A percentile compares a stretch with the other conserved stretches of the same genome.
Evolutionary conservation across 2,329 filamentous ascomycete species (phyloP).

Genomic region (Conoideocrella luteorostrata): DNA sequence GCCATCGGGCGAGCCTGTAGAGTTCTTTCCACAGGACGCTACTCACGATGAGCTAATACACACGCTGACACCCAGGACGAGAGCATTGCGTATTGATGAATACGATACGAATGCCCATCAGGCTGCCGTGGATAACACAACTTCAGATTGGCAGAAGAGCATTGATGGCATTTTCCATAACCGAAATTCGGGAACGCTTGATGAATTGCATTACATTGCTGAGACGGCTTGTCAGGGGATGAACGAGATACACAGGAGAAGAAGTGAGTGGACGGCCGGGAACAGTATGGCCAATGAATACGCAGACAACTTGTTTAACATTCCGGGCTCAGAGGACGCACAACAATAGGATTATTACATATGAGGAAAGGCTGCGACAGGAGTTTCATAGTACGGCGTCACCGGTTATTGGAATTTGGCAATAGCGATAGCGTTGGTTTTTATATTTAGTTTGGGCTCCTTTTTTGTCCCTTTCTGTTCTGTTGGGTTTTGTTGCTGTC

Average conservation of each 20-base stretch:
- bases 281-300: conserved; percentile 25
- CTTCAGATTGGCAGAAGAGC: conserved; percentile 35
- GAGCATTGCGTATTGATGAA: conserved; percentile 22
- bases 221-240: conserved; percentile 37
- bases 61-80: conserved; percentile 19
- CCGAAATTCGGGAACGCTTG: conserved; percentile 36
- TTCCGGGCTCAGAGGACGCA: conserved; percentile 9
- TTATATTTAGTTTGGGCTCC: background rate
- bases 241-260: conserved; percentile 33
- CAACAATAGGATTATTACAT: no score
- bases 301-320: conserved; percentile 20
- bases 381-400: background rate
- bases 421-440: background rate
- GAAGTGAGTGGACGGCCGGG: conserved; percentile 23
- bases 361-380: no score
- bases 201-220: conserved; percentile 37
- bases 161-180: conserved; percentile 40
- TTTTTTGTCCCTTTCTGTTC: background rate
- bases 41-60: conserved; percentile 19
- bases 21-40: conserved; percentile 25
- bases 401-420: background rate
- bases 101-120: conserved; percentile 31
- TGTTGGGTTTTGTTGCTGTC: no score
- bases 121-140: conserved; percentile 30
- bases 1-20: conserved; percentile 25